These are phyloP conservation scores for Nothophoma quercina DNA, from an alignment of 2,329 filamentous ascomycete species.

Conservation along the genomic window DNA sequence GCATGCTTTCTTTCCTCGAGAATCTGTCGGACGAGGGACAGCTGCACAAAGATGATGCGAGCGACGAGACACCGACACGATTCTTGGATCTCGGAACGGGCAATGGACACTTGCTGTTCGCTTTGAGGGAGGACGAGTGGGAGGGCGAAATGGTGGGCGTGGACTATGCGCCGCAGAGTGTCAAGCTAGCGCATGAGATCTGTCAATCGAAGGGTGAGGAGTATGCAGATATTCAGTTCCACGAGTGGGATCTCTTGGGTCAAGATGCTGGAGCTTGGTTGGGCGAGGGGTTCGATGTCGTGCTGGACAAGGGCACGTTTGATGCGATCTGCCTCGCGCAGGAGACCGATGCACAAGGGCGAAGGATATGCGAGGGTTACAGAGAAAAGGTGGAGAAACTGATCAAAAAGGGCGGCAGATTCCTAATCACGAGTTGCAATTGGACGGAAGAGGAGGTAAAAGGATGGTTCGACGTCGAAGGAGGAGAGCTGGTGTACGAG, in stretches of 20 bases:
- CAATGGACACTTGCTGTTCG: constrained; percentile 89
- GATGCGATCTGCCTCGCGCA: constrained; percentile 86
- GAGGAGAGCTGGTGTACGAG: constrained; percentile 64
- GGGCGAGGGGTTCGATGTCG: constrained; percentile 77
- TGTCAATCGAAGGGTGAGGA: constrained; percentile 42
- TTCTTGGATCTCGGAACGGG: constrained; percentile 92
- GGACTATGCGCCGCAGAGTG: constrained; percentile 81
- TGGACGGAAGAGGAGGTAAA: constrained; percentile 92
- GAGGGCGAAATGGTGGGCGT: constrained; percentile 78
- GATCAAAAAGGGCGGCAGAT: constrained; percentile 73
- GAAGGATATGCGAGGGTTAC: constrained; percentile 78
- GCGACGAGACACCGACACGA: constrained; percentile 49
- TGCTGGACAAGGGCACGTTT: constrained; percentile 98
- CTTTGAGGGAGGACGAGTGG: constrained; percentile 75
- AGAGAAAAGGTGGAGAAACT: constrained; percentile 71
- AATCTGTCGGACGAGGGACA: constrained; percentile 60
- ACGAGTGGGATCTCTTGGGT: constrained; percentile 60
- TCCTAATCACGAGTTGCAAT: constrained; percentile 95
- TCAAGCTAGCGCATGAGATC: constrained; percentile 76
- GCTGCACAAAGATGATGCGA: constrained; percentile 51
- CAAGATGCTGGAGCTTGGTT: constrained; percentile 64
- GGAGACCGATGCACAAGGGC: constrained; percentile 59
- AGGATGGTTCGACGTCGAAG: constrained; percentile 78
- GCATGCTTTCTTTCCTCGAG: constrained; percentile 71
- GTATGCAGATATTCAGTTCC: constrained; percentile 56